phyloP scores from a whole-genome alignment of 108 stramenopile species.

The Nitzschia sp. region DNA sequence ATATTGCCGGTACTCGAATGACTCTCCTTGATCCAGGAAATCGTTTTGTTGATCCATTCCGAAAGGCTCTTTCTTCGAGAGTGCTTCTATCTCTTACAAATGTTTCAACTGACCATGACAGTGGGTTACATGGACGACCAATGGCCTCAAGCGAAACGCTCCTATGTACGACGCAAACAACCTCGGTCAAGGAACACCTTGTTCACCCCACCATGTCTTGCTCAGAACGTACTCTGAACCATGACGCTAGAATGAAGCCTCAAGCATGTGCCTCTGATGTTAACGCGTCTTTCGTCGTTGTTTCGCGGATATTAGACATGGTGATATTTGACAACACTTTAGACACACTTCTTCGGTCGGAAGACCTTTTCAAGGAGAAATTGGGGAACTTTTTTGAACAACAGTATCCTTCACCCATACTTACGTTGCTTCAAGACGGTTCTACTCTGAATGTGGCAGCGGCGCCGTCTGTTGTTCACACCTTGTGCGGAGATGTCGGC shows the following conservation, averaged over 20 bases:
- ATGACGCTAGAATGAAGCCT: neutral
- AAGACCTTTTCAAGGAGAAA: too few relatives aligned
- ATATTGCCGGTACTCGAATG: conserved; percentile 14
- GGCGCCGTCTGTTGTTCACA: too few relatives aligned
- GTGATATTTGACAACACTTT: too few relatives aligned
- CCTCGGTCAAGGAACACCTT: neutral
- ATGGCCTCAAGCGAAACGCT: conserved; percentile 14
- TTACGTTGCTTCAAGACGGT: too few relatives aligned
- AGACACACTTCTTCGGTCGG: too few relatives aligned
- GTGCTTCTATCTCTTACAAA: conserved; percentile 23
- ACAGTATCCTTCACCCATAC: too few relatives aligned
- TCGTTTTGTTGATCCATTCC: conserved; percentile 9
- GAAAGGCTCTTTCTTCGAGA: neutral
- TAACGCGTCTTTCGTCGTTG: neutral
- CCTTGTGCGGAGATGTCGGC: too few relatives aligned
- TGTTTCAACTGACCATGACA: conserved; percentile 15
- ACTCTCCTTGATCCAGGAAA: conserved; percentile 27
- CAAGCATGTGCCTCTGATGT: neutral
- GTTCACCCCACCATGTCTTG: too few relatives aligned
- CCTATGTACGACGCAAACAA: conserved; percentile 14
- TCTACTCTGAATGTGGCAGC: too few relatives aligned
- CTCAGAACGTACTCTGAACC: too few relatives aligned
- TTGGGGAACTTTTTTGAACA: too few relatives aligned
- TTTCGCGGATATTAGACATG: too few relatives aligned
- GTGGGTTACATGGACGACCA: conserved; percentile 15